phyloP scores from a whole-genome alignment of 129 eudicot genomes.

The Silybum marianum region DNA sequence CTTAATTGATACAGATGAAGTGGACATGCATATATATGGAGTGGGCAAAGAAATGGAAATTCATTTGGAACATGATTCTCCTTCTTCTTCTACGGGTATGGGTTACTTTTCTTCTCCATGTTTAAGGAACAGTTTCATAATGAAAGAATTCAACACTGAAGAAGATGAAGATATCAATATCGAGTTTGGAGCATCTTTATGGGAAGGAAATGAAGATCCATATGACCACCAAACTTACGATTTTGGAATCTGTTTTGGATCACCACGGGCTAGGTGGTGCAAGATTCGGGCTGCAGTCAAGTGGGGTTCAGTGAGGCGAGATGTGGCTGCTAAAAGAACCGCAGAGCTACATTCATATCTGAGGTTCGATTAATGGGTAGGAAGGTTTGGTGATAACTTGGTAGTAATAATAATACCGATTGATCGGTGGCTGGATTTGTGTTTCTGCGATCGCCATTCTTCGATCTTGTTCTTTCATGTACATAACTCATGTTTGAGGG shows the following conservation, averaged over 20 bases:
- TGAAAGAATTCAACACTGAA: conserved; percentile 4
- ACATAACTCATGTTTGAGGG: background rate
- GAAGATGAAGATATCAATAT: conserved; percentile 19
- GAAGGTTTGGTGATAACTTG: background rate
- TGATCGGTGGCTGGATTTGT: conserved; percentile 32
- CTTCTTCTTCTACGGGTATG: background rate
- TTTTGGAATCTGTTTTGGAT: conserved; percentile 32
- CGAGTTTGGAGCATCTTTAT: conserved; percentile 19
- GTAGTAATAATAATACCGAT: no score
- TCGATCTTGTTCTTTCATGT: conserved; percentile 10
- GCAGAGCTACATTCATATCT: conserved; percentile 24
- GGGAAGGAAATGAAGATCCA: conserved; percentile 31
- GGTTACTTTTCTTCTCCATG: conserved; percentile 9
- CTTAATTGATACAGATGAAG: conserved; percentile 24
- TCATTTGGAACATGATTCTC: background rate
- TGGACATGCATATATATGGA: conserved; percentile 28
- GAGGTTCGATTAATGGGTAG: background rate
- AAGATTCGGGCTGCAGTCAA: conserved; percentile 48
- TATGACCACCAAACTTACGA: conserved; percentile 23
- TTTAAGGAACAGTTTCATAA: conserved; percentile 26
- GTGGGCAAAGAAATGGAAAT: conserved; percentile 7
- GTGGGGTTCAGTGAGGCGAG: conserved; percentile 42
- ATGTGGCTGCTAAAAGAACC: conserved; percentile 47
- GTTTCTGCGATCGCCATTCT: conserved; percentile 17
- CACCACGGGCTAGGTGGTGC: conserved; percentile 44